Conservation (phyloP, 306 rosid genomes). For the Prosopis cineraria region DNA sequence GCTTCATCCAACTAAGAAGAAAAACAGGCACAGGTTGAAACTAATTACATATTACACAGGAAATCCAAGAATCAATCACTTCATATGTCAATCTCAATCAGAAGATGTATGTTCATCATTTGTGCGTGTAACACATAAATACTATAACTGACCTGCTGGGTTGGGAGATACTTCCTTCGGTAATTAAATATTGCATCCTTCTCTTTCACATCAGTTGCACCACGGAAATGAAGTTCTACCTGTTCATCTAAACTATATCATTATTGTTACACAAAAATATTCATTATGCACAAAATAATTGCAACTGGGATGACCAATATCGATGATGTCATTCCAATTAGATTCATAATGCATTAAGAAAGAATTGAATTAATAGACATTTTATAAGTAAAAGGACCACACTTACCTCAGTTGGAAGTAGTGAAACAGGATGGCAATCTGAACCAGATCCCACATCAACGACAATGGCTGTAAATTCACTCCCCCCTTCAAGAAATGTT, state of each 20-base stretch:
- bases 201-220: conserved; percentile 64
- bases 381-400: conserved; percentile 11
- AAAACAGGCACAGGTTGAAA: not conserved
- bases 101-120: conserved; percentile 13
- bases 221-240: conserved; percentile 82
- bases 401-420: conserved; percentile 88
- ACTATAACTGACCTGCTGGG: conserved; percentile 73
- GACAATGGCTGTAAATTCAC: conserved; percentile 94
- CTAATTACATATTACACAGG: not conserved
- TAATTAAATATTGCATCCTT: conserved; percentile 96
- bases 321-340: not conserved
- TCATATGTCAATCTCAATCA: not conserved
- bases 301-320: not conserved
- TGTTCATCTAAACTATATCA: conserved; percentile 44
- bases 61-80: conserved; percentile 10
- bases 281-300: conserved; percentile 10
- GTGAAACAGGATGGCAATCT: conserved; percentile 75
- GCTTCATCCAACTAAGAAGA: conserved; percentile 38
- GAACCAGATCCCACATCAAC: conserved; percentile 87
- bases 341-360: not conserved
- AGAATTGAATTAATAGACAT: conserved; percentile 27
- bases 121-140: conserved; percentile 16
- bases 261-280: conserved; percentile 21
- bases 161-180: conserved; percentile 95
- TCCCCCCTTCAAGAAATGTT: conserved; percentile 92